phyloP scores from a whole-genome alignment of 208 protist genomes.

The Acanthamoeba castellanii region DNA sequence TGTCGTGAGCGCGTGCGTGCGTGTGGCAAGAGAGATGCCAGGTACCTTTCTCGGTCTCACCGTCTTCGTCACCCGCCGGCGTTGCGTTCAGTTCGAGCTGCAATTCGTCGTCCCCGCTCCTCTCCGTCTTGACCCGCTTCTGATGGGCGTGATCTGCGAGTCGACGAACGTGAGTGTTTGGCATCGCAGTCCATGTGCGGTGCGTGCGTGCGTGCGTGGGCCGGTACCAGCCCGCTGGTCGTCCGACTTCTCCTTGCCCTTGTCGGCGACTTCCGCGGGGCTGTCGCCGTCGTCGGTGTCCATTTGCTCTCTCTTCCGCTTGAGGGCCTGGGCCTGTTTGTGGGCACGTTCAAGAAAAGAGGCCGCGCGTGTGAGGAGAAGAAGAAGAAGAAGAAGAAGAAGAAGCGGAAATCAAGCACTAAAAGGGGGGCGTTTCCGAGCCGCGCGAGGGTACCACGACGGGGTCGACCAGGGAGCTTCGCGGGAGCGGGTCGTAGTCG shows the following conservation, averaged over 20 bases:
- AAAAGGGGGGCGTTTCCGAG: neutral
- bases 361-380: no score
- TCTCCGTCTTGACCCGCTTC: slow-evolving; percentile 41
- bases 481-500: neutral
- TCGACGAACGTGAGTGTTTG: no score
- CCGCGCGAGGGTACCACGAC: neutral
- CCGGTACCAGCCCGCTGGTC: neutral
- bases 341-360: no score
- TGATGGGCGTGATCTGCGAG: neutral
- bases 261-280: neutral
- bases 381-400: no score
- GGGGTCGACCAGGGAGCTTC: neutral
- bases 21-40: neutral
- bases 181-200: no score
- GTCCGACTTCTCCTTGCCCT: slow-evolving; percentile 36
- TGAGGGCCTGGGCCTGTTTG: neutral
- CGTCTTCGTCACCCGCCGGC: slow-evolving; percentile 5
- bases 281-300: neutral
- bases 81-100: neutral
- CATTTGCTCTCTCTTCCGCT: neutral
- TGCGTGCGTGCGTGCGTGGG: no score
- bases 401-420: no score
- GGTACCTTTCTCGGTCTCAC: slow-evolving; percentile 9
- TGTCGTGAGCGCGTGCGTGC: neutral
- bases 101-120: neutral